phyloP scores from a whole-genome alignment of 2,329 filamentous ascomycete species.

The Talaromyces sp. region DNA sequence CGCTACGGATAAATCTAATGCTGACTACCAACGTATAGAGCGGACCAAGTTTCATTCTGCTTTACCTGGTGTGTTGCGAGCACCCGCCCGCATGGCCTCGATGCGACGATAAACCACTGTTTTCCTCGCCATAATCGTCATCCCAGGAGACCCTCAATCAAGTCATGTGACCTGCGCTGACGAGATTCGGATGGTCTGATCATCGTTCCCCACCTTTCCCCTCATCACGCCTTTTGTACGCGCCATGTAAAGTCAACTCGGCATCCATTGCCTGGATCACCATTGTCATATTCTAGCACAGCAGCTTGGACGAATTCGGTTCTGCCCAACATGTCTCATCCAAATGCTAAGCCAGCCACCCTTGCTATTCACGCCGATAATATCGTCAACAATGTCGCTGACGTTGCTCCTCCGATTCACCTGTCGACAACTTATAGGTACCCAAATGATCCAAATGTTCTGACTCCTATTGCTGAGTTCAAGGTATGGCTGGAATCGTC shows the following conservation, averaged over 20 bases:
- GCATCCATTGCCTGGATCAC: neutral
- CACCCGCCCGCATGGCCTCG: constrained; percentile 35
- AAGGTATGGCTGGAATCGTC: constrained; percentile 43
- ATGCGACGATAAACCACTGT: constrained; percentile 27
- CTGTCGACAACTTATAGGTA: constrained; percentile 81
- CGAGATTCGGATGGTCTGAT: constrained; percentile 6
- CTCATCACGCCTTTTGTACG: neutral
- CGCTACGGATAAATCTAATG: neutral
- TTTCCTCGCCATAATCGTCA: neutral
- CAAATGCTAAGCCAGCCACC: constrained; percentile 6
- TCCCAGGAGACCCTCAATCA: constrained; percentile 3
- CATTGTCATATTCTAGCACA: neutral
- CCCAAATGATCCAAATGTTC: constrained; percentile 55
- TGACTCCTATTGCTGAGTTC: constrained; percentile 42
- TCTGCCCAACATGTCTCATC: constrained; percentile 2
- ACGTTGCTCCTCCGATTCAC: constrained; percentile 75
- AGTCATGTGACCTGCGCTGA: constrained; percentile 14
- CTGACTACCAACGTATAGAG: constrained; percentile 20
- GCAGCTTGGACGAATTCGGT: neutral
- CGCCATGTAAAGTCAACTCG: neutral
- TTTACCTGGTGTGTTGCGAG: constrained; percentile 32
- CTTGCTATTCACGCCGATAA: constrained; percentile 13
- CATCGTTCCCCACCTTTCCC: constrained; percentile 1
- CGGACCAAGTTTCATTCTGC: constrained; percentile 32
- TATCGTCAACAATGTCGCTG: constrained; percentile 56